Conservation (phyloP, 2,329 filamentous ascomycete species). For the Verticillium zaregamsianum region DNA sequence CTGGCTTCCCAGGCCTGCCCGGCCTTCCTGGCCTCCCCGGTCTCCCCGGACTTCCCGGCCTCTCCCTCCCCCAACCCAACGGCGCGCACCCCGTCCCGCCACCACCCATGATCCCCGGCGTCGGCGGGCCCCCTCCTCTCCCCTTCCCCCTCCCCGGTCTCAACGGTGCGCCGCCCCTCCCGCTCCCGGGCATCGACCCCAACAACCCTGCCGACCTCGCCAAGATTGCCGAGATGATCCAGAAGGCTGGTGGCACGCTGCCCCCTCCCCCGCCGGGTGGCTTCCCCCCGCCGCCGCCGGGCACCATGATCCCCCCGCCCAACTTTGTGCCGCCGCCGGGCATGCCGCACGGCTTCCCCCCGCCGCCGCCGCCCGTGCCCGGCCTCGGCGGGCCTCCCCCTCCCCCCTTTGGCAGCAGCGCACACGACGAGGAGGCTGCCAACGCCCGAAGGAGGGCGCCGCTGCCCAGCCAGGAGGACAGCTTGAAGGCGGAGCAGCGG, state of each 20-base stretch:
- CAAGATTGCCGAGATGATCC: slow-evolving; percentile 60
- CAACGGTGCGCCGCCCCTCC: slow-evolving; percentile 40
- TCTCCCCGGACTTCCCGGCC: slow-evolving; percentile 48
- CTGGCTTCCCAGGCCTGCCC: slow-evolving; percentile 54
- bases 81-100: slow-evolving; percentile 22
- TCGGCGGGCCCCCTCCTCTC: slow-evolving; percentile 46
- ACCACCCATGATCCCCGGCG: slow-evolving; percentile 45
- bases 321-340: slow-evolving; percentile 24
- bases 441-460: slow-evolving; percentile 55
- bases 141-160: slow-evolving; percentile 49
- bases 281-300: slow-evolving; percentile 39
- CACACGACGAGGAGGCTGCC: slow-evolving; percentile 22
- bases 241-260: slow-evolving; percentile 58
- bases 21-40: slow-evolving; percentile 46
- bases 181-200: slow-evolving; percentile 47
- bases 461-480: slow-evolving; percentile 80
- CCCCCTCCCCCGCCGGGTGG: slow-evolving; percentile 40
- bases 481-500: slow-evolving; percentile 71
- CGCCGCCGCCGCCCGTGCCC: slow-evolving; percentile 29
- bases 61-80: slow-evolving; percentile 31
- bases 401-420: slow-evolving; percentile 29
- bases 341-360: slow-evolving; percentile 40
- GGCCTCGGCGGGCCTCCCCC: slow-evolving; percentile 26
- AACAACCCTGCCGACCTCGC: slow-evolving; percentile 58
- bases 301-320: slow-evolving; percentile 40